phyloP scores from a whole-genome alignment of 768 basidiomycete genomes.

The Collybia sp. region DNA sequence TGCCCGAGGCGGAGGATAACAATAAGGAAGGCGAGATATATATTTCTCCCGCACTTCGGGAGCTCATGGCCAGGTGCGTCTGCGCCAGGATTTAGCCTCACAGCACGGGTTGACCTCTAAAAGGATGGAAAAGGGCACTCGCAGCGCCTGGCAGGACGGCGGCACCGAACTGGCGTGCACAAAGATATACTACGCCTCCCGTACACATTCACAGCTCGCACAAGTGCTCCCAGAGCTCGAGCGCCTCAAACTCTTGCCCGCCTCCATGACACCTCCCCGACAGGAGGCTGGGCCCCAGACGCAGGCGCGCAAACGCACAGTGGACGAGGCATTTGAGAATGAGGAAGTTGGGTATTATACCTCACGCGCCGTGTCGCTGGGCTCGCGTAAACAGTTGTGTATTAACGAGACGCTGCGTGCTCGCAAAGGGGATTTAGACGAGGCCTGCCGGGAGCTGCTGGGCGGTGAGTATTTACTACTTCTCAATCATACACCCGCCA shows the following conservation, averaged over 20 bases:
- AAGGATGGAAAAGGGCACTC: constrained; percentile 29
- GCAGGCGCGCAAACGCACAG: constrained; percentile 15
- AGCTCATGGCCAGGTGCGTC: constrained; percentile 73
- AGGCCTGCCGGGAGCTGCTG: constrained; percentile 79
- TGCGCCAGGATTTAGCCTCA: not conserved
- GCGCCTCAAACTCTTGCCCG: constrained; percentile 52
- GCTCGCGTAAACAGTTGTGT: constrained; percentile 88
- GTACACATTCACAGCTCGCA: constrained; percentile 93
- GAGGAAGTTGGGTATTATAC: constrained; percentile 14
- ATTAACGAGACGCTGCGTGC: constrained; percentile 77
- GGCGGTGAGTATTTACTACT: constrained; percentile 40
- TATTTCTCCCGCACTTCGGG: constrained; percentile 73
- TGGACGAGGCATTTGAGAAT: constrained; percentile 20
- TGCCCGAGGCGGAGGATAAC: constrained; percentile 54
- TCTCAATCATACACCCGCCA: not conserved
- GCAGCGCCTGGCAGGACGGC: constrained; percentile 13
- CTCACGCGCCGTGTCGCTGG: constrained; percentile 76
- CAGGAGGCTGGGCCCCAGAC: constrained; percentile 2
- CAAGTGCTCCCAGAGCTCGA: constrained; percentile 85
- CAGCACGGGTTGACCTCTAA: constrained; percentile 3
- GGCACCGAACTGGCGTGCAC: constrained; percentile 57
- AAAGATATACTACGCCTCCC: constrained; percentile 90
- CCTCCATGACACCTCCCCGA: constrained; percentile 14
- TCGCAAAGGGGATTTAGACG: constrained; percentile 71
- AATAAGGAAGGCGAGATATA: constrained; percentile 43